Evolutionary conservation across 1,284 basidiomycete genomes (phyloP).

Genomic region (Leccinum subspadiceum): DNA sequence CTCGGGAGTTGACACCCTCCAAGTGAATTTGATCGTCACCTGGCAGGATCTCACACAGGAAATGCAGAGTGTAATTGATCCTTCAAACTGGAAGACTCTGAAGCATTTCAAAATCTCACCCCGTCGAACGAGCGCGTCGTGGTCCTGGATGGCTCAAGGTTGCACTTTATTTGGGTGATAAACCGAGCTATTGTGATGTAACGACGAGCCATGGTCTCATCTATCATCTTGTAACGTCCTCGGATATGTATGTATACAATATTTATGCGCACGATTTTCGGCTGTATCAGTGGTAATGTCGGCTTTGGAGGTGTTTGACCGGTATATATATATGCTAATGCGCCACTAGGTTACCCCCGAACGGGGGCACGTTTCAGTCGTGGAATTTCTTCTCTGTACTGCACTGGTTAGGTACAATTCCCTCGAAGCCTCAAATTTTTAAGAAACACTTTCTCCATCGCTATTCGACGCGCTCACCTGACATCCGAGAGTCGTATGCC

Average conservation of each 20-base stretch:
- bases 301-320: background rate
- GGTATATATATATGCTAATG: background rate
- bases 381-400: background rate
- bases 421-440: background rate
- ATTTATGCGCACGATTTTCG: background rate
- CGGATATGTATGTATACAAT: background rate
- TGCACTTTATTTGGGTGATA: slow-evolving; percentile 5
- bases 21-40: slow-evolving; percentile 19
- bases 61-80: slow-evolving; percentile 24
- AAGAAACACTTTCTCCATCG: background rate
- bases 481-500: background rate
- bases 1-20: slow-evolving; percentile 17
- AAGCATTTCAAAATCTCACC: slow-evolving; percentile 19
- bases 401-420: background rate
- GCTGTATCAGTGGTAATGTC: background rate
- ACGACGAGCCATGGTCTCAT: background rate
- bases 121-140: slow-evolving; percentile 10
- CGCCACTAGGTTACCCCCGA: too few relatives aligned
- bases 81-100: slow-evolving; percentile 19
- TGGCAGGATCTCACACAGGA: slow-evolving; percentile 20
- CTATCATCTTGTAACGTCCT: background rate
- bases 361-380: background rate
- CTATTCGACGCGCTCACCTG: background rate
- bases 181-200: background rate
- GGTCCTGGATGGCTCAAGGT: slow-evolving; percentile 17